Conservation (phyloP, 768 basidiomycete genomes). For the Baorangia bicolor region DNA sequence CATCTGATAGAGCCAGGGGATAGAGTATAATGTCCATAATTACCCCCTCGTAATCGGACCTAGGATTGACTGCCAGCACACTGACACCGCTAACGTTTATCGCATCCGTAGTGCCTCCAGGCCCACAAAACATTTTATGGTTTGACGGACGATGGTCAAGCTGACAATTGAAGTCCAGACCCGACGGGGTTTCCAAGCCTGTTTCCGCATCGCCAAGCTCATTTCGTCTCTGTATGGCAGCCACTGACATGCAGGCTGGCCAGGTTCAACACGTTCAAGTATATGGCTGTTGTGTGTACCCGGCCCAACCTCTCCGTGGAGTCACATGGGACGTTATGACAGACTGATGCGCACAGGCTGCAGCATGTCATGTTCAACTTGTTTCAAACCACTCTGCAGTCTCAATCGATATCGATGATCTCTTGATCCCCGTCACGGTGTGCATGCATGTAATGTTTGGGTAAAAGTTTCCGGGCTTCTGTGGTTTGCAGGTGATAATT, state of each 20-base stretch:
- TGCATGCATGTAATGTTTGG: not conserved
- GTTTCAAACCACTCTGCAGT: too few species aligned
- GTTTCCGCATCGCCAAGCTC: not conserved
- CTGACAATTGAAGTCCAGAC: not conserved
- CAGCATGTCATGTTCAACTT: too few species aligned
- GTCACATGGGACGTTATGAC: not conserved
- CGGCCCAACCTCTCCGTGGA: not conserved
- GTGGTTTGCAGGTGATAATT: not conserved
- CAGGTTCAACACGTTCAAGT: not conserved
- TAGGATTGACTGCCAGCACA: not conserved
- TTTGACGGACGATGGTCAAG: not conserved
- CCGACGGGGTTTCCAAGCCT: too few species aligned
- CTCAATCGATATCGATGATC: too few species aligned
- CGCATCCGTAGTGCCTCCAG: not conserved
- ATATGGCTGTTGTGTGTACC: not conserved
- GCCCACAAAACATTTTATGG: not conserved
- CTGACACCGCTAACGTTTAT: not conserved
- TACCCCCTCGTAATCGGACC: not conserved
- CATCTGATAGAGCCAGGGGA: slow-evolving; percentile 42
- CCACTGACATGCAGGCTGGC: not conserved
- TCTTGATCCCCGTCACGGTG: too few species aligned
- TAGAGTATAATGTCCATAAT: slow-evolving; percentile 23
- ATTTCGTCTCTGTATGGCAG: not conserved
- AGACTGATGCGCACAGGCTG: not conserved
- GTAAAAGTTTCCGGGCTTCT: not conserved